Evolutionary conservation across 1,139 yeast genomes (phyloP).

Genomic region (Protomyces inouyei): DNA sequence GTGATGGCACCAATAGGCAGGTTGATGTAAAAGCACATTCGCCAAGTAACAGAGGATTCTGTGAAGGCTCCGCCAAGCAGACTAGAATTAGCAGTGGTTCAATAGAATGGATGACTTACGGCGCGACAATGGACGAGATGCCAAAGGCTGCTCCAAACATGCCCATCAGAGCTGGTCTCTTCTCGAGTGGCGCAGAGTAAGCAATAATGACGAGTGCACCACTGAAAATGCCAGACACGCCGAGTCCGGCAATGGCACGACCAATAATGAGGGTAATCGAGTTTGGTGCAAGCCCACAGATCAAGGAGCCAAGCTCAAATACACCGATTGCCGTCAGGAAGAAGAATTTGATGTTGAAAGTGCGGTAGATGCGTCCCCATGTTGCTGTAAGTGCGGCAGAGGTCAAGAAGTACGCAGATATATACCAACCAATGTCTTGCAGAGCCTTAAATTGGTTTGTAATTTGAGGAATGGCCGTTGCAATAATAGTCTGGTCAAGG

Average conservation of each 20-base stretch:
- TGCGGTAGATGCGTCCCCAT: slow-evolving; percentile 60
- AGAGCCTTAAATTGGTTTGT: slow-evolving; percentile 6
- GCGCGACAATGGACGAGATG: slow-evolving; percentile 55
- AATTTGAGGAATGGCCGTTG: slow-evolving; percentile 44
- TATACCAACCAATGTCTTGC: slow-evolving; percentile 18
- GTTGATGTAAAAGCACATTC: slow-evolving; percentile 75
- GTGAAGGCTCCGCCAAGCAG: slow-evolving; percentile 65
- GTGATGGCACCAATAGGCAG: slow-evolving; percentile 64
- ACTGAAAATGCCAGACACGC: slow-evolving; percentile 66
- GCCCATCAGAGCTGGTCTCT: slow-evolving; percentile 52
- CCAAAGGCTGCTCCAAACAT: slow-evolving; percentile 37
- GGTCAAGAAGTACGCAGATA: slow-evolving; percentile 49
- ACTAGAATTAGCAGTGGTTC: slow-evolving; percentile 51
- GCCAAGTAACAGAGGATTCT: slow-evolving; percentile 56
- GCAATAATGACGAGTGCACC: slow-evolving; percentile 57
- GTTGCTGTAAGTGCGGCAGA: slow-evolving; percentile 54
- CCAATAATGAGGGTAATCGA: slow-evolving; percentile 66
- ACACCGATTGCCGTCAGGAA: slow-evolving; percentile 50
- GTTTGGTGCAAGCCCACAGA: slow-evolving; percentile 53
- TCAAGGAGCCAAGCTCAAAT: slow-evolving; percentile 45
- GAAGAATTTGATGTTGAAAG: slow-evolving; percentile 56
- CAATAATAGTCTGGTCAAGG: slow-evolving; percentile 61
- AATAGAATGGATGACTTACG: slow-evolving; percentile 54
- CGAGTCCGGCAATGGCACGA: slow-evolving; percentile 64
- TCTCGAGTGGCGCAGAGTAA: slow-evolving; percentile 57